phyloP scores from a whole-genome alignment of 441 rosid genomes.

The Arabidopsis hybrid region DNA sequence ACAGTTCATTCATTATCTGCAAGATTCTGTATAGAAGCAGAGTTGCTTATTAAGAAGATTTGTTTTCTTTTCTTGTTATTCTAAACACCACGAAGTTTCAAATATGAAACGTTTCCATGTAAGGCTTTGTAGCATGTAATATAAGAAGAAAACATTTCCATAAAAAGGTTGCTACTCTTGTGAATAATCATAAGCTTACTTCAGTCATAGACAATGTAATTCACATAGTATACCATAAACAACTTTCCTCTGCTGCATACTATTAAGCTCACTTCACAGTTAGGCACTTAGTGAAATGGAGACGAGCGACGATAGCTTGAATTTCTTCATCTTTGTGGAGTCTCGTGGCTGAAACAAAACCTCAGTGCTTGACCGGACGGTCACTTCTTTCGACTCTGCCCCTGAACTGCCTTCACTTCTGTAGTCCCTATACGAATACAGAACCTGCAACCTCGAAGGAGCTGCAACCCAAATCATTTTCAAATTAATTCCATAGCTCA shows the following conservation, averaged over 20 bases:
- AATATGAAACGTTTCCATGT: neutral
- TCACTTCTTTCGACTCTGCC: slow-evolving; percentile 79
- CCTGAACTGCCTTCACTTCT: slow-evolving; percentile 76
- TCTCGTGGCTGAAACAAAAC: slow-evolving; percentile 70
- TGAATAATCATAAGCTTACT: neutral
- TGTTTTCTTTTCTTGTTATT: neutral
- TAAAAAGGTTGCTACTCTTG: neutral
- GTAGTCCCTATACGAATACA: slow-evolving; percentile 82
- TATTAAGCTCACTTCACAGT: slow-evolving; percentile 13
- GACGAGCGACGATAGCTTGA: slow-evolving; percentile 74
- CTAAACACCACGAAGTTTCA: neutral
- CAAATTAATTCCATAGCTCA: neutral
- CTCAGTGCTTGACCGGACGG: slow-evolving; percentile 80
- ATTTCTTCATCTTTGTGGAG: slow-evolving; percentile 68
- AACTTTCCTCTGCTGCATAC: slow-evolving; percentile 2
- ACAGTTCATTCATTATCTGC: slow-evolving; percentile 7
- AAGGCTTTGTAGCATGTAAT: neutral
- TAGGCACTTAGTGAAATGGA: slow-evolving; percentile 83
- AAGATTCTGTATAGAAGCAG: slow-evolving; percentile 29
- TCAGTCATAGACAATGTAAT: slow-evolving; percentile 3
- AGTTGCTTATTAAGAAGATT: neutral
- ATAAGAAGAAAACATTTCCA: neutral
- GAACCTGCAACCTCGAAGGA: slow-evolving; percentile 74
- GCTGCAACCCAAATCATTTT: slow-evolving; percentile 55
- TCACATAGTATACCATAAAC: neutral